Evolutionary conservation across 2,329 filamentous ascomycete species (phyloP), one percentile per base, ranked within the genome.

Genomic region (Lanzia echinophila): DNA sequence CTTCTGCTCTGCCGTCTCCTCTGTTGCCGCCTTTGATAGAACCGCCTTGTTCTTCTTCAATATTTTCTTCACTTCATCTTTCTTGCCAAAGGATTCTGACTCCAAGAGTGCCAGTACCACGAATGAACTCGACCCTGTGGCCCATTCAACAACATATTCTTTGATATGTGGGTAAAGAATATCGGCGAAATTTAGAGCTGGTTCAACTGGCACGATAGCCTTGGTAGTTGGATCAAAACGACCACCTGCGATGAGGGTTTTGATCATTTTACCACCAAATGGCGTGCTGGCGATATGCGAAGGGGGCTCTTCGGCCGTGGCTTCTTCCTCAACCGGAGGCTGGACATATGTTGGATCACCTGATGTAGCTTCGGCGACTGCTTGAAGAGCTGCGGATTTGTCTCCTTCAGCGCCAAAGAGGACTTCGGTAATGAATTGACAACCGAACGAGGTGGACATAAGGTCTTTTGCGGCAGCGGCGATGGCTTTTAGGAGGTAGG

Each of bases 221-320:
- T 90, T 90, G 2, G 82, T 78, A 42, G 78, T 78, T 57, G 82
- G 82, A 70, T 97, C 90, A 67, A 88, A 99, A 55, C 83, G 84
- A 24, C 95, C 94, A 41, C 94, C 94, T 52, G 90, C 86, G 22
- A 96, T 90, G 7, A 99, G 79, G 0, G 87, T 87, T 74, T 96
- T 96, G 64, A 97, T 79, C 84, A 96, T 87, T 56, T 90, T 86
- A 15, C 88, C 90, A 39, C 83, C 87, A 62, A 77, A 78, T 0
- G 82, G 67, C 36, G 79, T 78, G 63, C 79, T 75, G 24, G 83
- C 79, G 53, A 87, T 76, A 66, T 90, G 86, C 32, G 59, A 57
- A 28, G 50, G 47, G 11, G 60, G 45, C 8, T 55, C 53, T 24
- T 57, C 53, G 31, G 46, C 53, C n/a, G 47, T 46, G 4, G 59